These are phyloP conservation scores for Aspergillus quadricinctus DNA, from an alignment of 2,329 filamentous ascomycete genomes.

Conservation along the genomic window DNA sequence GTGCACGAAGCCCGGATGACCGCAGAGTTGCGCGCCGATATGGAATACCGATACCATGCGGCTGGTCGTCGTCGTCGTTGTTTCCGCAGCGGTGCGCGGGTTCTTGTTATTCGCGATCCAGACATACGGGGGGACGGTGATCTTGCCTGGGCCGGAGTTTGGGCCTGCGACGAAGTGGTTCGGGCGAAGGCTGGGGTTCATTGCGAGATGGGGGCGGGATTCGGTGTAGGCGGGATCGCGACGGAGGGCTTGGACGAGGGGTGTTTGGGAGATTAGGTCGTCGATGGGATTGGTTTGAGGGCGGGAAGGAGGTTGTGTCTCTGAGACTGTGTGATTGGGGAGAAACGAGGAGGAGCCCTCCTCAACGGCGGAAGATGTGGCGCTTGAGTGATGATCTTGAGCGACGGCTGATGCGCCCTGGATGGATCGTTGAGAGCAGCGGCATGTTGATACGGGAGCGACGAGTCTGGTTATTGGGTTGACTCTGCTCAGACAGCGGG, in stretches of 20 bases:
- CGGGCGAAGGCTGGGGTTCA: constrained; percentile 62
- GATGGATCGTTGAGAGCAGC: not conserved
- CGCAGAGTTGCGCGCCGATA: constrained; percentile 29
- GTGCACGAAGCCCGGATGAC: constrained; percentile 34
- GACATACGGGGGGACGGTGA: constrained; percentile 69
- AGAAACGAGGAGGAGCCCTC: constrained; percentile 1
- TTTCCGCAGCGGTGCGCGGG: not conserved
- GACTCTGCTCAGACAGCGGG: not conserved
- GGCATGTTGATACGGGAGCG: constrained; percentile 4
- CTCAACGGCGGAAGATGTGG: not conserved
- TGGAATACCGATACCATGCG: constrained; percentile 28
- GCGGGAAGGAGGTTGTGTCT: constrained; percentile 39
- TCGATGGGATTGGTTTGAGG: constrained; percentile 14
- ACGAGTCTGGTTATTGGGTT: not conserved
- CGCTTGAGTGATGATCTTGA: constrained; percentile 4
- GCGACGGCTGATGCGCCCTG: constrained; percentile 5
- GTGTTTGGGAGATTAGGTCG: constrained; percentile 47
- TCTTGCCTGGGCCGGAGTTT: constrained; percentile 65
- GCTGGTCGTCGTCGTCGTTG: not conserved
- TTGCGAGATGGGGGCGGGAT: constrained; percentile 77
- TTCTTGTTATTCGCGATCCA: constrained; percentile 18
- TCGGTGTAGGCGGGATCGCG: constrained; percentile 62
- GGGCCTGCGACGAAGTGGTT: constrained; percentile 78
- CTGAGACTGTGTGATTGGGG: constrained; percentile 17
- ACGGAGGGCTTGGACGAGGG: constrained; percentile 64